Conservation (phyloP, 345 rosid species). For the Schrenkiella parvula region DNA sequence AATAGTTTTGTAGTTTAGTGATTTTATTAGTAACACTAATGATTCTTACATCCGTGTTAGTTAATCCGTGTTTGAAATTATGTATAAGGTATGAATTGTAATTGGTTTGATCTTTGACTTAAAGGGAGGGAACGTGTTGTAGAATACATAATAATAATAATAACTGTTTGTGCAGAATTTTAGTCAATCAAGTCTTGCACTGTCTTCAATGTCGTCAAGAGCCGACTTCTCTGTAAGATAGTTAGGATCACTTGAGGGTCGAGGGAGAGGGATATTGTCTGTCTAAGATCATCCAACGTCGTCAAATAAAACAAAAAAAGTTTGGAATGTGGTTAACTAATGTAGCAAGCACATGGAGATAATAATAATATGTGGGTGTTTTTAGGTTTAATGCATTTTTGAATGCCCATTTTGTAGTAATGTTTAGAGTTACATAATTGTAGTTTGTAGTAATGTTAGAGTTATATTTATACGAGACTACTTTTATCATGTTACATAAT, state of each 20-base stretch:
- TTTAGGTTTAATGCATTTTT: too few relatives aligned
- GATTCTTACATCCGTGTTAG: not conserved
- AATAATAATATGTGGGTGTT: not conserved
- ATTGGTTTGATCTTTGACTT: not conserved
- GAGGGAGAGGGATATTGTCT: not conserved
- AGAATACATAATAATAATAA: not conserved
- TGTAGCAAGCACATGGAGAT: too few relatives aligned
- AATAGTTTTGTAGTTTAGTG: not conserved
- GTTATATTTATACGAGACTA: too few relatives aligned
- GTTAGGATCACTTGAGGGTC: not conserved
- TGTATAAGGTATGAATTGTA: not conserved
- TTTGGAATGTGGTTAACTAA: not conserved
- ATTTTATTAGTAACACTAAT: not conserved
- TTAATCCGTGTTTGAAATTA: not conserved
- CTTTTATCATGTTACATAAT: too few relatives aligned
- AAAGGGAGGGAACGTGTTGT: not conserved
- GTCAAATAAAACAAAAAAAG: not conserved
- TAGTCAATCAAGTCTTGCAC: not conserved
- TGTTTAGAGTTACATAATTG: too few relatives aligned
- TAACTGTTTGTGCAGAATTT: not conserved
- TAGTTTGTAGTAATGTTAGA: not conserved
- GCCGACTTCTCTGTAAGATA: not conserved
- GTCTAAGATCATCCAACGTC: not conserved
- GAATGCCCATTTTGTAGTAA: not conserved
- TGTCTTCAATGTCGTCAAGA: not conserved